Base-by-base conservation (phyloP, 2,329 filamentous ascomycete genomes). In the Fusarium hainanense region DNA sequence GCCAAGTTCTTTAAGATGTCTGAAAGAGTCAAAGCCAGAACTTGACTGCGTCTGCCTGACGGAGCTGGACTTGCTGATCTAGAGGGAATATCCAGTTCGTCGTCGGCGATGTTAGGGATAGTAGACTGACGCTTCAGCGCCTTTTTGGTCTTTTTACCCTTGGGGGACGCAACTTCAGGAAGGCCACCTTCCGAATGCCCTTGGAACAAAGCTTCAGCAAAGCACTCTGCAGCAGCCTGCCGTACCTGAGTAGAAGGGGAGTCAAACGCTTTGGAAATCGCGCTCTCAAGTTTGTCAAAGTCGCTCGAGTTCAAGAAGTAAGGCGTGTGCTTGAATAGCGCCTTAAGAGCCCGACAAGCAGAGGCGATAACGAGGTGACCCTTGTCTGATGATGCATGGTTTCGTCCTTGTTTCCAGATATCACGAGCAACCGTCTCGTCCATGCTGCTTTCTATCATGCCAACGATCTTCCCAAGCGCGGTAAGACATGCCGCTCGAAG, bases 271-370 rank as follows among this genome's bases (percentile, higher is more conserved):
- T 97, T 98, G 87, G 94, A 96, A 18, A 97, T 83, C 8, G 91
- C 89, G 34, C 87, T 88, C 79, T 95, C 94, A 21, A 98, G 81
- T 77, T 92, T 93, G 72, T 99, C 96, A 76, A 97, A 97, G 77
- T 99, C 96, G 77, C 87, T 90, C 16, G 91, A 89, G 75, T 97
- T 97, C 76, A 94, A 90, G 76, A 98, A 98, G 77, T 93, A 97
- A 0, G 87, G 80, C 0, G 94, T 98, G 66, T 87, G 83, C 59
- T 87, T 90, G 23, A 92, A 82, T 50, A 98, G 82, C 57, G 89
- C 85, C 76, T 92, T 91, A 67, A 99, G 82, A 77, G 93, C 97
- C 70, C 89, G 89, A 75, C 92, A 97, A 11, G 93, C 92, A 59
- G 89, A 88, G 18, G 91, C 87, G 77, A 97, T 89, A 10, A 95